A percentile compares a stretch with the other conserved stretches of the same genome.
Conservation (phyloP, 345 rosid species). For the Mangifera indica region DNA sequence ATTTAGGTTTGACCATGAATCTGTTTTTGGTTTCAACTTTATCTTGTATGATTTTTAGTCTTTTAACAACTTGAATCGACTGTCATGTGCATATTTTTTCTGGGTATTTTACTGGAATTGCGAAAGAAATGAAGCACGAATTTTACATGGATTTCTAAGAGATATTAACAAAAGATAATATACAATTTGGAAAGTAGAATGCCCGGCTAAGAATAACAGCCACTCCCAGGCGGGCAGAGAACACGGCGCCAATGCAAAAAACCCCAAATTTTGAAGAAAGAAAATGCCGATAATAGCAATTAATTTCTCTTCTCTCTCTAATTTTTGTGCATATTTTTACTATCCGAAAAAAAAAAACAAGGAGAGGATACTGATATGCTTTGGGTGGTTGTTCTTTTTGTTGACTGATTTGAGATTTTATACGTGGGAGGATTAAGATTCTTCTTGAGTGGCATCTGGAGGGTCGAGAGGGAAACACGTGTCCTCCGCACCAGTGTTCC, state of each 20-base stretch:
- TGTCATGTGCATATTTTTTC: too few species aligned
- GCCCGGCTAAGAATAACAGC: background rate
- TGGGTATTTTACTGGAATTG: background rate
- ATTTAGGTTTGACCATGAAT: background rate
- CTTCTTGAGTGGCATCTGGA: slow-evolving; percentile 17
- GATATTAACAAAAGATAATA: slow-evolving; percentile 25
- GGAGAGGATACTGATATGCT: background rate
- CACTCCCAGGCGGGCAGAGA: background rate
- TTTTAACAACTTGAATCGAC: too few species aligned
- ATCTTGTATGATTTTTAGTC: too few species aligned
- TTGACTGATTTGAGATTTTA: background rate
- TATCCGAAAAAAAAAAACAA: too few species aligned
- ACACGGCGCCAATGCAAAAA: background rate
- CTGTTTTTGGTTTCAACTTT: background rate
- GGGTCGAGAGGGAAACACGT: slow-evolving; percentile 80
- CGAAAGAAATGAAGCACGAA: background rate
- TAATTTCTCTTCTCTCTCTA: background rate
- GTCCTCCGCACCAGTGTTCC: slow-evolving; percentile 95
- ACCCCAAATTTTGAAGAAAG: too few species aligned
- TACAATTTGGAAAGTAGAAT: slow-evolving; percentile 26
- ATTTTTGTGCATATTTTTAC: background rate
- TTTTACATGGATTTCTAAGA: background rate
- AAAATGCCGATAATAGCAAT: background rate
- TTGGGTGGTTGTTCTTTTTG: background rate
- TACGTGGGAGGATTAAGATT: background rate